A percentile compares a stretch with the other conserved stretches of the same genome.
Conservation (phyloP, 2,329 filamentous ascomycete species). For the Lachnellula suecica region DNA sequence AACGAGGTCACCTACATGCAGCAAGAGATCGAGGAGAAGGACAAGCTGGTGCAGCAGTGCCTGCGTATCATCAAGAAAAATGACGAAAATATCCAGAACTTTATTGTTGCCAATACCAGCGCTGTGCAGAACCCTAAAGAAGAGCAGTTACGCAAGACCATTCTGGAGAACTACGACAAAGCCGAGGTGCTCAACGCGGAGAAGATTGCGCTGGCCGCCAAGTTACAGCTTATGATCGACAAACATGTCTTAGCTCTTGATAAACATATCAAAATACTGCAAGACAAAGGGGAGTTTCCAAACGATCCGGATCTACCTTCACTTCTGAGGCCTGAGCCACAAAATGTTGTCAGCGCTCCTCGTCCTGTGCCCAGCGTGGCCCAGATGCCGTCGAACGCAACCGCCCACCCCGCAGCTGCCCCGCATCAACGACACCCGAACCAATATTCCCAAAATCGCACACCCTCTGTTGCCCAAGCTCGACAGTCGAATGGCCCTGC, state of each 20-base stretch:
- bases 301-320: slow-evolving; percentile 60
- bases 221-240: slow-evolving; percentile 58
- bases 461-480: slow-evolving; percentile 20
- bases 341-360: slow-evolving; percentile 40
- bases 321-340: slow-evolving; percentile 56
- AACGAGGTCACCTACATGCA: slow-evolving; percentile 82
- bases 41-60: slow-evolving; percentile 69
- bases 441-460: slow-evolving; percentile 25
- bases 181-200: slow-evolving; percentile 72
- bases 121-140: slow-evolving; percentile 75
- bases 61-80: slow-evolving; percentile 68
- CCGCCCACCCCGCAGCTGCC: slow-evolving; percentile 23
- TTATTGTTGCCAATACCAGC: slow-evolving; percentile 75
- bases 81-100: slow-evolving; percentile 76
- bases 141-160: slow-evolving; percentile 62
- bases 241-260: slow-evolving; percentile 65
- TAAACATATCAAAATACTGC: slow-evolving; percentile 59
- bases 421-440: slow-evolving; percentile 29
- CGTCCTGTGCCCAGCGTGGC: slow-evolving; percentile 20
- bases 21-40: slow-evolving; percentile 80
- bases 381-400: slow-evolving; percentile 23
- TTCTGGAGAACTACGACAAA: slow-evolving; percentile 66
- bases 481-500: slow-evolving; percentile 20
- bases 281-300: slow-evolving; percentile 54
- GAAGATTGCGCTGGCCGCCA: slow-evolving; percentile 69